Percentiles rank a stretch among this genome's conserved stretches.
Conservation (phyloP, 1,139 yeast species). For the Saccharomyces hybrid region DNA sequence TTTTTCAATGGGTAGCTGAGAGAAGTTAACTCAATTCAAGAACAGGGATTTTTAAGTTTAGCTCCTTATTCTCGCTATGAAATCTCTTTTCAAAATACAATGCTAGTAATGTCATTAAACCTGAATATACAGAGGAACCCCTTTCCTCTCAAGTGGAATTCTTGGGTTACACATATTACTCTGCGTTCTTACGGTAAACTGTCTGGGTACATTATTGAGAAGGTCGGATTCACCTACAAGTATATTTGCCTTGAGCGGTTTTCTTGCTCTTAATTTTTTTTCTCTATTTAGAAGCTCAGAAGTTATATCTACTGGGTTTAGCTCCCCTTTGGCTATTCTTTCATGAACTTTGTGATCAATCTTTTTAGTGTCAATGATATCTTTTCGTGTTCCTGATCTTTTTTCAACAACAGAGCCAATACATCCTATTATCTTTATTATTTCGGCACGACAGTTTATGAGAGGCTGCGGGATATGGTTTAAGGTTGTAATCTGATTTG, state of each 20-base stretch:
- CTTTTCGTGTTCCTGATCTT: slow-evolving; percentile 11
- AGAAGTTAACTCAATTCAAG: too few species aligned
- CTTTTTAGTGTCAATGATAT: slow-evolving; percentile 31
- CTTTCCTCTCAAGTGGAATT: not conserved
- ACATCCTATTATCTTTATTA: slow-evolving; percentile 41
- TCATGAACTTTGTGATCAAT: slow-evolving; percentile 39
- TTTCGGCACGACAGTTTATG: slow-evolving; percentile 27
- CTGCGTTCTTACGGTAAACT: not conserved
- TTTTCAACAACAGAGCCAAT: slow-evolving; percentile 45
- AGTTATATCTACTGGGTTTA: slow-evolving; percentile 45
- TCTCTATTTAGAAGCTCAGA: not conserved
- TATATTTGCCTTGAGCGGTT: not conserved
- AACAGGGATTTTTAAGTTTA: too few species aligned
- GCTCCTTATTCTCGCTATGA: too few species aligned
- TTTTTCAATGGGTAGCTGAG: too few species aligned
- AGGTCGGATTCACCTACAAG: not conserved
- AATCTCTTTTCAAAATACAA: too few species aligned
- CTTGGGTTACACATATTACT: not conserved
- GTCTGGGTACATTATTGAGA: not conserved
- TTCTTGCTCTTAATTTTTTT: not conserved
- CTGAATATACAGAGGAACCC: not conserved
- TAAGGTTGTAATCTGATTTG: slow-evolving; percentile 44
- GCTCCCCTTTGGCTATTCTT: slow-evolving; percentile 53
- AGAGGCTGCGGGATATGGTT: slow-evolving; percentile 41
- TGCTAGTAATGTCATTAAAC: not conserved